Evolutionary conservation across 2,329 filamentous ascomycete species (phyloP), one percentile per base, ranked within the genome.

Genomic region (Decorospora gaudefroyi): DNA sequence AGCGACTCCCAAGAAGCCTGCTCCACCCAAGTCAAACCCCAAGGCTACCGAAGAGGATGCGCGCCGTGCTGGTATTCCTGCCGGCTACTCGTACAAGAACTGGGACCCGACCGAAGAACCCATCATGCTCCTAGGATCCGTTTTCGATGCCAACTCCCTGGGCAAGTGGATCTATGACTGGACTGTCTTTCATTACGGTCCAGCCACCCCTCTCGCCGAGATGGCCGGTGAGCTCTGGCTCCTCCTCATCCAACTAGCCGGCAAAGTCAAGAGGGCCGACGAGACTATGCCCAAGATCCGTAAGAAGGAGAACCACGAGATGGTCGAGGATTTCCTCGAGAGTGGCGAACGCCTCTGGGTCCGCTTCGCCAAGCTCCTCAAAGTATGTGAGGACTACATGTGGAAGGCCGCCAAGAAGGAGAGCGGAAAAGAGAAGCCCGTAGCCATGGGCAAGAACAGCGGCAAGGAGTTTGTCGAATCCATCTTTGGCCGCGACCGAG

Each of bases 141-240:
- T 97, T 43, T 97, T 97, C 66, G 93, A 97, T 68, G 89, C 92
- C 65, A 96, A 97, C 79, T 96, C 90, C 17, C 80, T 99, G 19
- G 93, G 93, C 65, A 96, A 96, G 75, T 99, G 93, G 93, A 95
- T 99, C 66, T 99, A 96, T 73, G 93, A 97, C 78, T 99, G 93
- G 93, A 96, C 93, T 12, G 89, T 96, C 53, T 96, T 89, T 76
- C 85, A 87, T 69, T 85, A 95, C 58, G 89, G 89, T 25, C 82
- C 90, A 10, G 82, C 82, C 27, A 90, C 87, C 8, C 88, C 90
- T 36, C 88, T 96, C 65, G 83, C 90, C 39, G 90, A 96, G 56
- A 85, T 95, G 72, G 91, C 93, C 2, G 93, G 92, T 58, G 91
- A 97, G 64, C 79, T 99, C 41, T 99, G 93, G 93, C 81, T 97